Base-by-base conservation (phyloP, 2,329 filamentous ascomycete genomes). In the Colletotrichum sp. region DNA sequence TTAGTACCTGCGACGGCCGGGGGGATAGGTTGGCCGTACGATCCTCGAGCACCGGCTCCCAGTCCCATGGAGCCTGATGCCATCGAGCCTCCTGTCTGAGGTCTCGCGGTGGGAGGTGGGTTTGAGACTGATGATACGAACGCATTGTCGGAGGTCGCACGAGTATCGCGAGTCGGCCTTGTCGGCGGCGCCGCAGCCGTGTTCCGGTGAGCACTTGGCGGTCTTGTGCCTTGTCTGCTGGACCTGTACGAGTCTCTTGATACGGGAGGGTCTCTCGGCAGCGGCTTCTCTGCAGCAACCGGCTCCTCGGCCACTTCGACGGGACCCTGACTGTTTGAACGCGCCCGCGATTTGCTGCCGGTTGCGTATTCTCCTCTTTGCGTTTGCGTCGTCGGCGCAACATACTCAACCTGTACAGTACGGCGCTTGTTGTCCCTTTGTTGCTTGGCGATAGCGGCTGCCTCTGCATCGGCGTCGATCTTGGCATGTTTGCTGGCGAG, bases 381-480 rank as follows among this genome's bases (percentile, higher is more conserved):
- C 1, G 96, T 98, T 82, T 96, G 93, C 8, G 95, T 98, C 30
- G 93, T 93, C 28, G 97, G 97, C 25, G 96, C 94, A 72, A 98
- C 97, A 84, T 99, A 99, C 87, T 99, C 97, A 77, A 99, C 95
- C 86, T 99, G 97, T 1, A 99, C 95, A 0, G 97, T 99, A 80
- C 96, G 92, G 73, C 97, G 93, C 86, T 98, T 98, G 80, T 94
- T 94, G 82, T 98, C 96, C 79, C 96, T 94, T 83, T 94, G 94
- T 57, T 91, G 90, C 80, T 93, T 93, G 34, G 91, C 87, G 59
- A 88, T 75, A 8, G 85, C 80, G 39, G 83, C 81, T 13, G 84
- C 86, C 77, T 94, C 91, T 8, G 91, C 87, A 52, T 94, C 92
- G 44, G 90, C 88, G 70, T 96, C 94, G 79, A 95, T 90, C 79